A percentile compares a stretch with the other conserved stretches of the same genome.
Evolutionary conservation across 352 stramenopile genomes (phyloP).

Genomic region (Sclerospora graminicola): DNA sequence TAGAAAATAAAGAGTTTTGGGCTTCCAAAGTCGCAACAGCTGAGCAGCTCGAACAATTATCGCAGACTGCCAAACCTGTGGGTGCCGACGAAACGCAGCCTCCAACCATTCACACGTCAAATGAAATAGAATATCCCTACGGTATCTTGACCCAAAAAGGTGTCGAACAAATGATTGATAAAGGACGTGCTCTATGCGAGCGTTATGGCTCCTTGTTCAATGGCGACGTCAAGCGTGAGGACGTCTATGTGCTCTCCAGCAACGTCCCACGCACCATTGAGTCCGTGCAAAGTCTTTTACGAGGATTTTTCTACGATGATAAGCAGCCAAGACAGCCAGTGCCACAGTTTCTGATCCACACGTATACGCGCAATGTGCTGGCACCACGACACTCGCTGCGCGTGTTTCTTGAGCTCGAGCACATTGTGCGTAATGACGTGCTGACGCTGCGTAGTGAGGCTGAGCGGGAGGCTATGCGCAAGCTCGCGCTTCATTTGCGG

Average conservation of each 20-base stretch:
- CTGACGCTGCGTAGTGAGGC: constrained; percentile 12
- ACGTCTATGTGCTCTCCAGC: constrained; percentile 72
- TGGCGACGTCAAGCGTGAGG: constrained; percentile 19
- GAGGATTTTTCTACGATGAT: constrained; percentile 51
- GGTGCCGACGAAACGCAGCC: constrained; percentile 34
- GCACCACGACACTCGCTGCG: constrained; percentile 45
- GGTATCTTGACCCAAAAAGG: constrained; percentile 54
- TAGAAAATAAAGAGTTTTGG: constrained; percentile 58
- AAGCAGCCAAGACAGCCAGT: background rate
- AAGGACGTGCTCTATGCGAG: constrained; percentile 36
- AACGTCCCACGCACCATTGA: constrained; percentile 65
- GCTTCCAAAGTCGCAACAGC: constrained; percentile 35
- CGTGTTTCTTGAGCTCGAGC: constrained; percentile 67
- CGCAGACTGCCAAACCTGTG: constrained; percentile 36
- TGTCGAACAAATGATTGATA: constrained; percentile 57
- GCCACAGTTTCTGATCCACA: constrained; percentile 48
- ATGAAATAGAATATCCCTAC: constrained; percentile 33
- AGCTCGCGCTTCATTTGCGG: constrained; percentile 26
- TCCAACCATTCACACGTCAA: constrained; percentile 30
- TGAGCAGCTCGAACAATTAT: constrained; percentile 36
- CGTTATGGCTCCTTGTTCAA: constrained; percentile 37
- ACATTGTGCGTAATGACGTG: constrained; percentile 52
- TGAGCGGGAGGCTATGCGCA: constrained; percentile 25
- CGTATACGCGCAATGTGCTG: constrained; percentile 53
- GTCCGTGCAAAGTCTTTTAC: constrained; percentile 63